Evolutionary conservation across 441 rosid species (phyloP).

Genomic region (Melastoma candidum): DNA sequence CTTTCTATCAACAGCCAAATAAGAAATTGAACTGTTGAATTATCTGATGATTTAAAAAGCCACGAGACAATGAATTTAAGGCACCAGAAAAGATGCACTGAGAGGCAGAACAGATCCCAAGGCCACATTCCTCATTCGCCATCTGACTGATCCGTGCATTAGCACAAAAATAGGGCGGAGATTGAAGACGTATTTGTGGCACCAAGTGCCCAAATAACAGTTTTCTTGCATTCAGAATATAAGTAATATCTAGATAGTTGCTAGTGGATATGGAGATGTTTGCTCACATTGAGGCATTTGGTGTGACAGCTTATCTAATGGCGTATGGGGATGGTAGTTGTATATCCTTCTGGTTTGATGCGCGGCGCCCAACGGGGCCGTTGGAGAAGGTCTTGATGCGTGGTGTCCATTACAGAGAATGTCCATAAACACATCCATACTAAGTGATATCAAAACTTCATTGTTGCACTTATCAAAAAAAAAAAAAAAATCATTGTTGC

Average conservation of each 20-base stretch:
- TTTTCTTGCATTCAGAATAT: neutral
- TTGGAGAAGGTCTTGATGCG: too few relatives aligned
- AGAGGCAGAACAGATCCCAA: constrained; percentile 72
- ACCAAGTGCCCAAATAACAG: neutral
- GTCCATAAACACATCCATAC: too few relatives aligned
- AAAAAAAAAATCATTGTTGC: too few relatives aligned
- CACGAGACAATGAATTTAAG: neutral
- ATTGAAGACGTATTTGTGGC: neutral
- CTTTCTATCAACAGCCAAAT: neutral
- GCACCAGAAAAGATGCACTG: constrained; percentile 7
- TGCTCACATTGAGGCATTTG: too few relatives aligned
- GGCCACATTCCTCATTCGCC: constrained; percentile 85
- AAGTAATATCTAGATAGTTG: constrained; percentile 1
- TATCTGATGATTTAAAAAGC: neutral
- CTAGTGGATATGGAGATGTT: too few relatives aligned
- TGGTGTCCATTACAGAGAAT: too few relatives aligned
- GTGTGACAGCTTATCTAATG: too few relatives aligned
- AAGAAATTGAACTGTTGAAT: constrained; percentile 1
- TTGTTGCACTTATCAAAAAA: too few relatives aligned
- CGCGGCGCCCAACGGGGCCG: too few relatives aligned
- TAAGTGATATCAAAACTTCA: too few relatives aligned
- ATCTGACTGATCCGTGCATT: constrained; percentile 88
- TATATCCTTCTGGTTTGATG: too few relatives aligned
- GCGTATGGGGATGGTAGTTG: too few relatives aligned
- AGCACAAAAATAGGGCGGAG: constrained; percentile 10